Conservation (phyloP, 2,329 filamentous ascomycete species). For the Ambrosiella xylebori region DNA sequence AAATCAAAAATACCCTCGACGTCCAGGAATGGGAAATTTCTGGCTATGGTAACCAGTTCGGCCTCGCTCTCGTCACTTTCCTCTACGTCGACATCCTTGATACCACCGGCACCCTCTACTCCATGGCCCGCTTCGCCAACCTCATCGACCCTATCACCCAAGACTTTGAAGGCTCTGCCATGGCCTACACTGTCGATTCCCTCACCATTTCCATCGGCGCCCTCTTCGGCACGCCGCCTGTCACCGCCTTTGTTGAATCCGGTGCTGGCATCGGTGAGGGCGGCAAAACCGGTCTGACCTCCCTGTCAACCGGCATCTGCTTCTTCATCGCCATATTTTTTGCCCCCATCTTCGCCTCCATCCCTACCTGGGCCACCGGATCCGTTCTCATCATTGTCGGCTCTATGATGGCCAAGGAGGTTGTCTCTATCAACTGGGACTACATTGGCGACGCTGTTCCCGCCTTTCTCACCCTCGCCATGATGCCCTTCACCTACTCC, state of each 20-base stretch:
- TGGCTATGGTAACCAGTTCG: constrained; percentile 56
- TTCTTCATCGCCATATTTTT: constrained; percentile 61
- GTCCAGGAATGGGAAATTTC: constrained; percentile 60
- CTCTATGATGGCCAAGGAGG: constrained; percentile 67
- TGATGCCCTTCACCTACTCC: constrained; percentile 84
- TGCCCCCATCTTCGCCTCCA: constrained; percentile 58
- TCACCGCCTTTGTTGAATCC: constrained; percentile 60
- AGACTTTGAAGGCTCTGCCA: constrained; percentile 73
- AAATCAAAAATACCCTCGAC: constrained; percentile 49
- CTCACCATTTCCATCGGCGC: constrained; percentile 54
- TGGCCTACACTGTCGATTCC: constrained; percentile 61
- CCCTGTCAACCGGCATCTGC: constrained; percentile 49
- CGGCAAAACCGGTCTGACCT: constrained; percentile 54
- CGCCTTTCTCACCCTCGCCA: constrained; percentile 64
- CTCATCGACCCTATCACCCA: constrained; percentile 46
- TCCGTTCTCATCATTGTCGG: constrained; percentile 78
- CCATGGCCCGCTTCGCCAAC: constrained; percentile 62
- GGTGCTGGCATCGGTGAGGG: constrained; percentile 62
- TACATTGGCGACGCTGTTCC: constrained; percentile 74
- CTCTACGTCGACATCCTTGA: constrained; percentile 69
- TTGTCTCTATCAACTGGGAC: constrained; percentile 73
- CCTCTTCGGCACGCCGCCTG: constrained; percentile 51
- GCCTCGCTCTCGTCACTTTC: constrained; percentile 62
- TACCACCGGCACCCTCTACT: constrained; percentile 60
- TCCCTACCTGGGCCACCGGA: constrained; percentile 66